Percentiles rank a stretch among this genome's conserved stretches.
These are phyloP conservation scores for Alternaria hordeiaustralica DNA, from an alignment of 2,329 filamentous ascomycete species.

Conservation along the genomic window DNA sequence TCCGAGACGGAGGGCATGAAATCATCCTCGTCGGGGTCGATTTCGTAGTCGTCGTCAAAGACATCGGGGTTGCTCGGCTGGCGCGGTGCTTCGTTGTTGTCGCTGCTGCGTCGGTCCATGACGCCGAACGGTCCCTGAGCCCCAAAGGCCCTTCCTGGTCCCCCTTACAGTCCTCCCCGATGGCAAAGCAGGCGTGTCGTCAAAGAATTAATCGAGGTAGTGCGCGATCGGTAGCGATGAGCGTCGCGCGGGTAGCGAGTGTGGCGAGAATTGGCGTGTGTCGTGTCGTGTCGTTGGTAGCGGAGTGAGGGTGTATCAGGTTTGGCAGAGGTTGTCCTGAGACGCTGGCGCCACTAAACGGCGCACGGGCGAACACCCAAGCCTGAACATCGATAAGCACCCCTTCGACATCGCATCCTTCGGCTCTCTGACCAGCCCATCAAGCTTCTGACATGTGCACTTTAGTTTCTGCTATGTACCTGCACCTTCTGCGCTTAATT, in stretches of 20 bases:
- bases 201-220: constrained; percentile 12
- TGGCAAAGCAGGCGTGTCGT: constrained; percentile 20
- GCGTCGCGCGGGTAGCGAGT: constrained; percentile 25
- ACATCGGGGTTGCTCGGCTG: constrained; percentile 50
- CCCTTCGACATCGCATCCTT: constrained; percentile 11
- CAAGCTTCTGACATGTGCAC: background rate
- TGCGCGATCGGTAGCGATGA: constrained; percentile 18
- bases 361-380: constrained; percentile 16
- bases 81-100: constrained; percentile 35
- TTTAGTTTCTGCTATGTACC: background rate
- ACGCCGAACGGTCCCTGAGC: constrained; percentile 41
- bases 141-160: constrained; percentile 31
- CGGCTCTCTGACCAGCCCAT: constrained; percentile 11
- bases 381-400: constrained; percentile 18
- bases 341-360: constrained; percentile 9
- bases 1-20: constrained; percentile 54
- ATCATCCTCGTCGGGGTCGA: constrained; percentile 50
- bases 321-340: constrained; percentile 32
- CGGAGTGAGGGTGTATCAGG: constrained; percentile 20
- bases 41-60: constrained; percentile 58
- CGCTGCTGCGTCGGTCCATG: constrained; percentile 48
- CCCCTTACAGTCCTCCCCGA: constrained; percentile 32
- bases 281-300: constrained; percentile 32
- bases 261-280: constrained; percentile 25
- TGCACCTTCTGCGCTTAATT: background rate